Evolutionary conservation across 179 eudicot species (phyloP), one percentile per base, ranked within the genome.

Genomic region (Nepenthes alata): DNA sequence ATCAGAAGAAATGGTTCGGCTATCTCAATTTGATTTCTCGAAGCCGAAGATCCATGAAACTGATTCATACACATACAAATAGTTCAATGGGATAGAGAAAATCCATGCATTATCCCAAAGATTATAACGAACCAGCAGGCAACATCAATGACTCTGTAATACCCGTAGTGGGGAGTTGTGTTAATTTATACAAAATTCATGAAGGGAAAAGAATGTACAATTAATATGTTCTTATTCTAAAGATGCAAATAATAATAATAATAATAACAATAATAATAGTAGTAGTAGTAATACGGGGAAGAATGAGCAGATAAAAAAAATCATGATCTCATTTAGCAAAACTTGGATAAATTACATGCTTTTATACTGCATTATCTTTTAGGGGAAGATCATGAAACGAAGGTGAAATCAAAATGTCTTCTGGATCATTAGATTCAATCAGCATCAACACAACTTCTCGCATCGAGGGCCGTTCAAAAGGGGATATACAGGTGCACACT

Each of bases 391-490:
- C 82, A 53, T 72, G 77, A 67, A 67, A 73, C 1, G 82, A 74
- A 41, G 85, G 70, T 1, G 85, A 39, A 12, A 77, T 70, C 5
- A 67, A 64, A 38, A 62, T 72, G 57, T 61, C 78, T 37, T 75
- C 89, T 67, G 72, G 75, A 68, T 83, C 83, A 35, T 75, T 70
- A 16, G 95, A 86, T 68, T 85, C 93, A 0, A 85, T 78, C 67
- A 93, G 74, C 98, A 93, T 93, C 60, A 73, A 60, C 71, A 89
- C 98, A 36, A 87, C 98, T 62, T 89, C 88, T 49, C 96, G 74
- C 98, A 89, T 93, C 2, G 96, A 78, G 6, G 98, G 98, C 10
- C 98, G 87, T 38, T 93, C 95, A 57, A 49, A 74, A 0, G 98
- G 95, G 36, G 89, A 80, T 87, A 81, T 66, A 70, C 75, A 85